Evolutionary conservation across 1,284 basidiomycete genomes (phyloP), one percentile per base, ranked within the genome.

Genomic region (Cerrena zonata): DNA sequence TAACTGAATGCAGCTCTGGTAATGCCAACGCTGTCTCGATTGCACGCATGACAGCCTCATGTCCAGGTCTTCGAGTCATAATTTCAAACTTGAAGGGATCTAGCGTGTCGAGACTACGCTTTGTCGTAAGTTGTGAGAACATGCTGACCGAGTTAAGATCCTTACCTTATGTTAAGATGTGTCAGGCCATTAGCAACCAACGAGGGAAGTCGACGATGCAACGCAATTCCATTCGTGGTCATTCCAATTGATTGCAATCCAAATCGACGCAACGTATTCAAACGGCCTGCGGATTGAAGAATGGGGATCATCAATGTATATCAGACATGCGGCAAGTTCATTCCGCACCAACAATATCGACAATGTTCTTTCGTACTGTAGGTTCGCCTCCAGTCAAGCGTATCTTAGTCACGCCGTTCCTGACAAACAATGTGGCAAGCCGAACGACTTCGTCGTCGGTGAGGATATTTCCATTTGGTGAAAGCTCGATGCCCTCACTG

Each of bases 341-440:
- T 34, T n/a, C 76, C n/a, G 58, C 58, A 85, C 86, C 69, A 43
- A 94, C 80, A 51, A 94, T 78, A 27, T 85, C 80, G 2, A 77
- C 69, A 27, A 94, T 74, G n/a, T 84, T 88, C 63, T 83, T 89
- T 43, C 91, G 77, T 30, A 94, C 75, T 0, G 89, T 94, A 1
- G 92, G 91, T 60, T 94, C 91, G 42, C 91, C 91, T 2, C 92
- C 91, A 0, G 91, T 94, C 39, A 94, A 66, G 4, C 91, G 75
- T 56, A 94, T 91, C 69, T 94, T 94, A 22, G 76, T 88, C 36
- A 94, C 86, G 2, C 91, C 91, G 60, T 78, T 82, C 63, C 78
- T 77, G 2, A 94, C 89, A 56, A 94, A 94, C 22, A 94, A 68
- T 23, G 74, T 69, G 1, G 90, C 87, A 1, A 94, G 73, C 48